phyloP scores from a whole-genome alignment of 2,329 filamentous ascomycete species.

The Metarhizium robertsii region DNA sequence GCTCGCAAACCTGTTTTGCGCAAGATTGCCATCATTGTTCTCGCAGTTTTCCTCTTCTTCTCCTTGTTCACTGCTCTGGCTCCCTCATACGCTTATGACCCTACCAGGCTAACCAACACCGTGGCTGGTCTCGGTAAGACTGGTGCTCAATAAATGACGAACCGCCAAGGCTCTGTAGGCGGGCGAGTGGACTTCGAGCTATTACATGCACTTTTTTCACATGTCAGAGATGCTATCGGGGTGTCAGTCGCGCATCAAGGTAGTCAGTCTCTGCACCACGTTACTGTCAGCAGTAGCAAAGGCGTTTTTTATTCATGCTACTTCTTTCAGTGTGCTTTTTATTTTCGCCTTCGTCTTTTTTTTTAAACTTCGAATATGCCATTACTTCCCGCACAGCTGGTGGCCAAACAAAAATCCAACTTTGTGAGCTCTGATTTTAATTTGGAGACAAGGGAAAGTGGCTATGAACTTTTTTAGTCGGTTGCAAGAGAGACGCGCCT shows the following conservation, averaged over 20 bases:
- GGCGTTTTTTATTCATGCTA: neutral
- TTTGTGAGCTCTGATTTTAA: neutral
- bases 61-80: conserved; percentile 60
- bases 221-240: neutral
- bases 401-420: neutral
- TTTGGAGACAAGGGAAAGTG: neutral
- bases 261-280: neutral
- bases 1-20: conserved; percentile 65
- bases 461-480: conserved; percentile 11
- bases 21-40: conserved; percentile 63
- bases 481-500: conserved; percentile 12
- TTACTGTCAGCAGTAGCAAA: no score
- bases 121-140: conserved; percentile 39
- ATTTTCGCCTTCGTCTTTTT: conserved; percentile 9
- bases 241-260: neutral
- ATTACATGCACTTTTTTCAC: neutral
- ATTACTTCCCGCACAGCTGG: conserved; percentile 10
- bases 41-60: conserved; percentile 56
- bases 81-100: conserved; percentile 49
- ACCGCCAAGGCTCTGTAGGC: no score
- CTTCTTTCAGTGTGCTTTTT: neutral
- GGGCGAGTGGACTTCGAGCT: no score
- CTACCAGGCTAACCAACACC: conserved; percentile 37
- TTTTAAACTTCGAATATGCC: conserved; percentile 12
- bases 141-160: conserved; percentile 6